These are phyloP conservation scores for Paecilomyces dactylethromorphus DNA, from an alignment of 2,329 filamentous ascomycete genomes.

Conservation along the genomic window DNA sequence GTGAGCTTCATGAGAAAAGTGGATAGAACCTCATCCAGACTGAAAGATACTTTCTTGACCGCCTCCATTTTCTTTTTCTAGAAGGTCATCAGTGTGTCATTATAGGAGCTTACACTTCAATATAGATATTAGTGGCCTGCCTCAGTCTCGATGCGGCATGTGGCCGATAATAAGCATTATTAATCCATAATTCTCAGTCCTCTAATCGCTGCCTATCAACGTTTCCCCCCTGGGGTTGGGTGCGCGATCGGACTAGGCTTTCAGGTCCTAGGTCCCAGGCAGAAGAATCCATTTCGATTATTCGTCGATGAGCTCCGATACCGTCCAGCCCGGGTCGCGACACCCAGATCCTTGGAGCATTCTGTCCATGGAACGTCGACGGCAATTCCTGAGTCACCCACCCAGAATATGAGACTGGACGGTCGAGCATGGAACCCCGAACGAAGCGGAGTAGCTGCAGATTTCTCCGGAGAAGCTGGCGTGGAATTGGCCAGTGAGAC, in stretches of 20 bases:
- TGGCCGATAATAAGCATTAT: background rate
- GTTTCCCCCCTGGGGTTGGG: background rate
- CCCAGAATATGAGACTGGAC: background rate
- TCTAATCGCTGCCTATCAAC: background rate
- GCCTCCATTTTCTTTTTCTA: too few species aligned
- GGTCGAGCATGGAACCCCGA: background rate
- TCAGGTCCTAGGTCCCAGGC: background rate
- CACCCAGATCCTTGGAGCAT: background rate
- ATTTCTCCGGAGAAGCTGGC: background rate
- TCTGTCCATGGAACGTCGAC: background rate
- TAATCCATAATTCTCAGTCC: background rate
- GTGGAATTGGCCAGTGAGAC: background rate
- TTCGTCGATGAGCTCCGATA: background rate
- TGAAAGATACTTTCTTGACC: too few species aligned
- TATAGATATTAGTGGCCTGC: too few species aligned
- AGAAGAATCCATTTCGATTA: background rate
- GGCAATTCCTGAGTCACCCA: background rate
- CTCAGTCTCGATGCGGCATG: too few species aligned
- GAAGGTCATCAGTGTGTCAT: too few species aligned
- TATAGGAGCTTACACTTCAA: too few species aligned
- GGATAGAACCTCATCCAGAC: too few species aligned
- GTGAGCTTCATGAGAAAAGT: too few species aligned
- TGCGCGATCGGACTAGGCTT: background rate
- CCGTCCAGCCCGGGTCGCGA: background rate
- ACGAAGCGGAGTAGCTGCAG: background rate